phyloP scores from a whole-genome alignment of 2,329 filamentous ascomycete species.

The Biscogniauxia sp. region DNA sequence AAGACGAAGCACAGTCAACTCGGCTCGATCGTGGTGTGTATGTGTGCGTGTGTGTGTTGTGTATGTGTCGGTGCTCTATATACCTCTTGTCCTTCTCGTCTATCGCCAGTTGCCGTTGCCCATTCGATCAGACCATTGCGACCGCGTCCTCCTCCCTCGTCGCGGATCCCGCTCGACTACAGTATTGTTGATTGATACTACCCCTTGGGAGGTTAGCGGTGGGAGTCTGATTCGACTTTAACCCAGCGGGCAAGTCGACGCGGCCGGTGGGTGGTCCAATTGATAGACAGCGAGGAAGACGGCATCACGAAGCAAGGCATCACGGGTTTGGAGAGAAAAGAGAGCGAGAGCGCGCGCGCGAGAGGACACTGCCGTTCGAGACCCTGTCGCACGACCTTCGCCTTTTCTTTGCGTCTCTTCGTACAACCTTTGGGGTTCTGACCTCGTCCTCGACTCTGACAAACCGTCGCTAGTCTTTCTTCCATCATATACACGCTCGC shows the following conservation, averaged over 20 bases:
- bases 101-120: not conserved
- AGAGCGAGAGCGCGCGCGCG: not conserved
- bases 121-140: not conserved
- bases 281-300: constrained; percentile 7
- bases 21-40: not conserved
- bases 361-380: constrained; percentile 8
- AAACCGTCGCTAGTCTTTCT: constrained; percentile 11
- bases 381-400: constrained; percentile 15
- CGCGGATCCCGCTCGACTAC: not conserved
- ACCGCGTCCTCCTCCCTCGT: not conserved
- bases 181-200: not conserved
- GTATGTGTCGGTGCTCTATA: not conserved
- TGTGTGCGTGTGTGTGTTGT: constrained; percentile 2
- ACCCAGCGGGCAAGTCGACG: constrained; percentile 13
- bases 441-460: constrained; percentile 7
- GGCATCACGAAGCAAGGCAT: constrained; percentile 6
- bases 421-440: not conserved
- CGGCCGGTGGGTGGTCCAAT: constrained; percentile 6
- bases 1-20: not conserved
- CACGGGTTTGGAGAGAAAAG: constrained; percentile 13
- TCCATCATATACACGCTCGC: constrained; percentile 10
- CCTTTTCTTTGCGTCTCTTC: not conserved
- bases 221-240: constrained; percentile 3
- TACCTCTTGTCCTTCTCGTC: not conserved
- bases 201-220: not conserved